These are phyloP conservation scores for Russula brevipes DNA, from an alignment of 768 basidiomycete species.

Conservation along the genomic window DNA sequence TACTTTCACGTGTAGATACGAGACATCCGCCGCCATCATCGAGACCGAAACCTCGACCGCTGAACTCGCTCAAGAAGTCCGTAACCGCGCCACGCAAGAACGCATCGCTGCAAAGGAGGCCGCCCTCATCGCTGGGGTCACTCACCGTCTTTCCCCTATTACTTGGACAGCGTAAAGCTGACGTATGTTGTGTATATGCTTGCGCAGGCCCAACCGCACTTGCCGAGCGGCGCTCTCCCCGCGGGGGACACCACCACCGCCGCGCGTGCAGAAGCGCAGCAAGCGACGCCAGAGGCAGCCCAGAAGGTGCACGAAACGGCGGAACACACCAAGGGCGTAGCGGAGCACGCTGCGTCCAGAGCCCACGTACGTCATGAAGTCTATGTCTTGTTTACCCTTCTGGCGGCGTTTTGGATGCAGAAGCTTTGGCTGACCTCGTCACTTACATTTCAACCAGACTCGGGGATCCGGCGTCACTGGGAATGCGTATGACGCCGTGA, in stretches of 20 bases:
- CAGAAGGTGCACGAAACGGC: conserved; percentile 46
- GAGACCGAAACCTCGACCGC: conserved; percentile 22
- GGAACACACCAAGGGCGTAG: conserved; percentile 41
- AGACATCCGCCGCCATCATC: conserved; percentile 15
- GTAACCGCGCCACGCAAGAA: background rate
- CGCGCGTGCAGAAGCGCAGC: conserved; percentile 45
- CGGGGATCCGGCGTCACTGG: conserved; percentile 16
- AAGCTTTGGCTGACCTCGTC: background rate
- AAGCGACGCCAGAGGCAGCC: conserved; percentile 39
- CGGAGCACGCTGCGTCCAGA: conserved; percentile 45
- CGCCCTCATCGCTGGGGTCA: conserved; percentile 12
- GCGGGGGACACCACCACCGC: conserved; percentile 46
- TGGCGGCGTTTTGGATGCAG: no score
- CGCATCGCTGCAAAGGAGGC: conserved; percentile 16
- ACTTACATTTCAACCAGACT: background rate
- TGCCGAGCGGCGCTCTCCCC: background rate
- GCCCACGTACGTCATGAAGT: conserved; percentile 42
- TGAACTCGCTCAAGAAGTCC: conserved; percentile 12
- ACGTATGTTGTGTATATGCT: background rate
- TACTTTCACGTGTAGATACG: conserved; percentile 10
- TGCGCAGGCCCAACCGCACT: conserved; percentile 4
- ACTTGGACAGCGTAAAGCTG: background rate
- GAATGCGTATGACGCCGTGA: conserved; percentile 24
- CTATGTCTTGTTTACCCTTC: background rate
- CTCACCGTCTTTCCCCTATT: background rate